Evolutionary conservation across 768 basidiomycete genomes (phyloP).

Genomic region (Lactifluus volemus): DNA sequence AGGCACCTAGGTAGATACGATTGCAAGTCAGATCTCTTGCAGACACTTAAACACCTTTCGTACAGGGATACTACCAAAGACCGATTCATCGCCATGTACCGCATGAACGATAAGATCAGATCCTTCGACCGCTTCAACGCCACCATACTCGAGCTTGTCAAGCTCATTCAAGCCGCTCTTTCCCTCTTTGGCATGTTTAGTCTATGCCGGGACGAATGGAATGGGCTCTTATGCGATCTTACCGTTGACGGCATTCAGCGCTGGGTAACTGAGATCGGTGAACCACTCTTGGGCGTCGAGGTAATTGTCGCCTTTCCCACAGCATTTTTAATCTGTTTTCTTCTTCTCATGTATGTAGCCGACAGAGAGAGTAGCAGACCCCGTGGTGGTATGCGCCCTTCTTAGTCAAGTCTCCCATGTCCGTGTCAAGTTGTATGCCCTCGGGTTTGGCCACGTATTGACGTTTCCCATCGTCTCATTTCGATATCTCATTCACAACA

Average conservation of each 20-base stretch:
- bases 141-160: constrained; percentile 69
- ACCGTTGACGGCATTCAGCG: constrained; percentile 62
- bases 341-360: constrained; percentile 34
- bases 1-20: constrained; percentile 53
- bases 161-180: constrained; percentile 62
- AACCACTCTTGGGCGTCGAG: constrained; percentile 53
- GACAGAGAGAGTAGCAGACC: constrained; percentile 67
- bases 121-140: constrained; percentile 41
- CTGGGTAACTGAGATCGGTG: constrained; percentile 63
- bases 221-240: constrained; percentile 72
- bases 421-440: constrained; percentile 59
- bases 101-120: constrained; percentile 38
- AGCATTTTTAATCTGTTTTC: not conserved
- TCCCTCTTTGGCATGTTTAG: constrained; percentile 62
- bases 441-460: constrained; percentile 39
- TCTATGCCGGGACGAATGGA: constrained; percentile 28
- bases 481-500: not conserved
- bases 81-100: constrained; percentile 66
- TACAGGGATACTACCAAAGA: constrained; percentile 70
- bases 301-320: constrained; percentile 25
- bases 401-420: constrained; percentile 58
- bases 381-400: constrained; percentile 58
- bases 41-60: not conserved
- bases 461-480: not conserved
- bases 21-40: not conserved